Base-by-base conservation (phyloP, 805 yeast species). In the Torulaspora quercuum region DNA sequence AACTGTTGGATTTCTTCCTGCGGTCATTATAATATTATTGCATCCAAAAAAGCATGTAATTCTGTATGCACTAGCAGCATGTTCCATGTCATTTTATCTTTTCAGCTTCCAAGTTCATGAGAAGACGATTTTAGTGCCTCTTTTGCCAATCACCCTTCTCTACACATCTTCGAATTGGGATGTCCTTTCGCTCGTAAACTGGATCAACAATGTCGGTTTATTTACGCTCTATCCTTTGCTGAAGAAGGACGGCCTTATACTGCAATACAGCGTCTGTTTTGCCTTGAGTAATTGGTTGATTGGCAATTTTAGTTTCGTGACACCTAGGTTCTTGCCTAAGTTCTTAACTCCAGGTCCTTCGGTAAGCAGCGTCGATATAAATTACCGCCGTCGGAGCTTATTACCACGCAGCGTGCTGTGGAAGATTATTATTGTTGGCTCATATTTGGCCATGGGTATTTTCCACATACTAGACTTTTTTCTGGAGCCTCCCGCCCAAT, bases 41-140 rank as follows among this genome's bases (percentile, higher is more conserved):
- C 63, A 65, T 24, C 82, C 84, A 8, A 63, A 62, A 31, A 75
- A 75, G 42, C 59, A 64, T 18, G 52, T 80, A 6, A 49, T 80
- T 9, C 68, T 82, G 0, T 86, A 88, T 77, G 86, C 89, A 1
- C 72, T 92, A 34, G 76, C 88, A 1, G 79, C 86, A 0, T 78
- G 90, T 40, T 78, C 98, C 0, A 73, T 92, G 79, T 81, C 94
- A 0, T 92, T 92, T 55, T 92, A 72, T 59, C 67, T 92, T 35
- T 92, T 92, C 58, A 82, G 95, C 20, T 92, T 87, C 68, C 97
- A 90, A 59, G 97, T 92, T 4, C 98, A 92, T 58, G 97, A 92
- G 63, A 92, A 92, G 63, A 76, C 92, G 0, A 89, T 92, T 10
- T 64, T 92, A 41, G 73, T 92, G 2, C 97, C 98, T 0, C 69